Evolutionary conservation across 2,329 filamentous ascomycete species (phyloP), one percentile per base, ranked within the genome.

Genomic region (Hymenoscyphus repandus): DNA sequence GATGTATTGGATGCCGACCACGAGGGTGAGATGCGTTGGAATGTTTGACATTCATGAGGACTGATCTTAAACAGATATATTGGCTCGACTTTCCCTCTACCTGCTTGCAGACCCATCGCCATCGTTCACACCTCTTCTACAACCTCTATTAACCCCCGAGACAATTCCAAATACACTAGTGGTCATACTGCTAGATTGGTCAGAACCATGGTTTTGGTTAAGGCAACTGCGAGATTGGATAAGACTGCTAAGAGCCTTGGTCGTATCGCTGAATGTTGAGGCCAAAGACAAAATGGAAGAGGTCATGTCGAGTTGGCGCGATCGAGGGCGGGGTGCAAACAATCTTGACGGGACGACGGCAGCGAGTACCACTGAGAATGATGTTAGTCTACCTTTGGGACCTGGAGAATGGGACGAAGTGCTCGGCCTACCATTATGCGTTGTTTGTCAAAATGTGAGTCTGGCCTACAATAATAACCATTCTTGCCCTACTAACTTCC

Each of bases 171-270:
- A 95, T 67, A 95, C 88, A 42, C 78, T 95, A 54, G 80, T 97
- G 56, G 88, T 95, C 55, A 83, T 99, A 62, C 74, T 99, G n/a
- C 77, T 99, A 39, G 91, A 96, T 72, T 99, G 93, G 93, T 86
- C 88, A 52, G 83, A 93, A 65, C 93, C 93, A 12, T 96, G 93
- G 83, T 76, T 83, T 56, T 99, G 95, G 90, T 79, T 96, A 65
- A 82, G 89, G 52, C 86, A 96, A 69, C 74, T 99, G 51, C 81
- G 89, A 64, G 86, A 87, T 66, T 99, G 93, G 93, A 83, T 97
- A 54, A 78, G 90, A 41, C 78, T 97, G 27, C 74, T 99, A 58
- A 83, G 86, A 52, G 85, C 83, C 13, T 85, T 95, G 11, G 80
- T 92, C 49, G 75, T 84, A 51, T 86, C 82, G 30, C 78, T 93